Percentiles rank a stretch among this genome's conserved stretches.
phyloP scores from a whole-genome alignment of 805 yeast genomes.

The Alloascoidea hylecoeti region DNA sequence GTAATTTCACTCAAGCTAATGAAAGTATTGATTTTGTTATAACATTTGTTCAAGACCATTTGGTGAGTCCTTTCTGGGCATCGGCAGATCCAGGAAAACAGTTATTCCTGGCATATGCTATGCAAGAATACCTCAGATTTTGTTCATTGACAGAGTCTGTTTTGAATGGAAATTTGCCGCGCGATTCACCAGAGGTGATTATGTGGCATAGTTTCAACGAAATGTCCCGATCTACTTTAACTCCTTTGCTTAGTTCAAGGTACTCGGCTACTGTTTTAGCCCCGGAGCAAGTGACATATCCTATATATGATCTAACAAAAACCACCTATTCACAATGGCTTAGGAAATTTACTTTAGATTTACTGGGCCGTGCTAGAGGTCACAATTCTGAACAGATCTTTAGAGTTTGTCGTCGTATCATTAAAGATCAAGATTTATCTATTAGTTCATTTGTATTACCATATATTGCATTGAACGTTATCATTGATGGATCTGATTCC shows the following conservation, averaged over 20 bases:
- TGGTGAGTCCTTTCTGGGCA: conserved; percentile 84
- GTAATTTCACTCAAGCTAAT: conserved; percentile 43
- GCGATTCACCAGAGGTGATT: conserved; percentile 9
- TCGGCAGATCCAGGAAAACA: conserved; percentile 81
- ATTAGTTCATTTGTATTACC: conserved; percentile 66
- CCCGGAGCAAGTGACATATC: conserved; percentile 29
- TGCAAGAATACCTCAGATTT: conserved; percentile 71
- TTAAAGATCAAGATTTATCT: conserved; percentile 56
- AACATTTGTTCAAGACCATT: conserved; percentile 46
- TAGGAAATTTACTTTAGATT: conserved; percentile 48
- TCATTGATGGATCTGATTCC: conserved; percentile 30
- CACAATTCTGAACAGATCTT: conserved; percentile 31
- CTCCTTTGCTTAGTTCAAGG: conserved; percentile 61
- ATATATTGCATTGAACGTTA: conserved; percentile 52
- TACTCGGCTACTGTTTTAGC: conserved; percentile 44
- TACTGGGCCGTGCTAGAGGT: conserved; percentile 30
- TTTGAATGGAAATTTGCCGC: conserved; percentile 15
- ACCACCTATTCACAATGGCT: conserved; percentile 51
- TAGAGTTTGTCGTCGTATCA: conserved; percentile 45
- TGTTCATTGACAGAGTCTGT: conserved; percentile 24
- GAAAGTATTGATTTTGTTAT: conserved; percentile 58
- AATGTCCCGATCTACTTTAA: conserved; percentile 55
- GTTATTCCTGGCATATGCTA: conserved; percentile 69
- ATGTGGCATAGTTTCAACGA: conserved; percentile 55
- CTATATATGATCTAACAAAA: conserved; percentile 2